Percentiles rank a stretch among this genome's conserved stretches.
phyloP scores from a whole-genome alignment of 495 filamentous ascomycete species.

The Xylaria scruposa region DNA sequence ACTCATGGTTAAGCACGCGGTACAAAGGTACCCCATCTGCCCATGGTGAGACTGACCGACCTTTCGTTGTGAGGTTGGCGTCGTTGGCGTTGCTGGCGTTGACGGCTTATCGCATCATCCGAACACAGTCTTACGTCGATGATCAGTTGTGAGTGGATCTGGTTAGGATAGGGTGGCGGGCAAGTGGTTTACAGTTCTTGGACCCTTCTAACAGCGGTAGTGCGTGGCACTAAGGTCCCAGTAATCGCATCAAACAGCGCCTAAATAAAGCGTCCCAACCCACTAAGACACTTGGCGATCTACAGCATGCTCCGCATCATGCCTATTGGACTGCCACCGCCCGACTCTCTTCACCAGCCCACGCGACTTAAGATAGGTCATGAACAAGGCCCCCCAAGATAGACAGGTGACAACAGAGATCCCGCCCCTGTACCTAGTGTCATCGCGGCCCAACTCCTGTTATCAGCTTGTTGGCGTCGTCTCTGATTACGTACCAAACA shows the following conservation, averaged over 20 bases:
- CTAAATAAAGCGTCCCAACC: background rate
- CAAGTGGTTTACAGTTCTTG: background rate
- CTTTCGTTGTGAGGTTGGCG: background rate
- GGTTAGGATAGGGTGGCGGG: background rate
- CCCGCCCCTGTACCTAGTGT: background rate
- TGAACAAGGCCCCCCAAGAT: background rate
- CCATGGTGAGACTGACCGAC: slow-evolving; percentile 4
- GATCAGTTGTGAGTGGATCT: slow-evolving; percentile 11
- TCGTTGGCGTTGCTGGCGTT: background rate
- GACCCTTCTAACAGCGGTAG: slow-evolving; percentile 10
- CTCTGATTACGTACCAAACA: background rate
- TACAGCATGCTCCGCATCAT: background rate
- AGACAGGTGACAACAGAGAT: slow-evolving; percentile 19
- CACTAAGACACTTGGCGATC: slow-evolving; percentile 18
- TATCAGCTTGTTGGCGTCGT: background rate
- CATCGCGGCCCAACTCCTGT: slow-evolving; percentile 1
- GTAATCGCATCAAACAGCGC: slow-evolving; percentile 8
- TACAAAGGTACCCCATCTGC: background rate
- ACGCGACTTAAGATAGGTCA: slow-evolving; percentile 24
- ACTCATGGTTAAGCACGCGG: slow-evolving; percentile 2
- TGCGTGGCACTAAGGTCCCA: slow-evolving; percentile 2
- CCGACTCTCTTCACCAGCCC: background rate
- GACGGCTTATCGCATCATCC: slow-evolving; percentile 25
- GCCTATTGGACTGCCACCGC: slow-evolving; percentile 3
- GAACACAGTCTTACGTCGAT: slow-evolving; percentile 20